A percentile compares a stretch with the other conserved stretches of the same genome.
These are phyloP conservation scores for Pinus taeda DNA, from an alignment of 75 land plant genomes.

Conservation along the genomic window DNA sequence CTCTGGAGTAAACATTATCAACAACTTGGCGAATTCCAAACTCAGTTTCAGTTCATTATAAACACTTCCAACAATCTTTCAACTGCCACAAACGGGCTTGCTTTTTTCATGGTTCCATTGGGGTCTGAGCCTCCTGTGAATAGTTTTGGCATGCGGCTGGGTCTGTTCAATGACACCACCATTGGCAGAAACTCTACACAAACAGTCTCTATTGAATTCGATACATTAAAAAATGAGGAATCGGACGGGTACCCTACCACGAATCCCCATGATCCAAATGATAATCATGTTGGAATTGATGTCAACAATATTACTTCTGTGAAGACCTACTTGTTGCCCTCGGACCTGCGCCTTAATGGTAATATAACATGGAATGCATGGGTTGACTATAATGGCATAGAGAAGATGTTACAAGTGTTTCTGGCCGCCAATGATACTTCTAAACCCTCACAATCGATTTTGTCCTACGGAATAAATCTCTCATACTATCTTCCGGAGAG, in stretches of 20 bases:
- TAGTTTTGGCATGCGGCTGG: slow-evolving; percentile 23
- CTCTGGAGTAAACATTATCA: background rate
- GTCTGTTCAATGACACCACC: slow-evolving; percentile 22
- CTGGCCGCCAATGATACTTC: background rate
- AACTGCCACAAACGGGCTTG: slow-evolving; percentile 30
- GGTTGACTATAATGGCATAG: slow-evolving; percentile 25
- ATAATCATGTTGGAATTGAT: slow-evolving; percentile 40
- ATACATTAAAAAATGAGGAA: slow-evolving; percentile 11
- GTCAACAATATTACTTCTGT: slow-evolving; percentile 30
- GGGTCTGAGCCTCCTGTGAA: slow-evolving; percentile 17
- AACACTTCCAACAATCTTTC: background rate
- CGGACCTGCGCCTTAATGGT: slow-evolving; percentile 12
- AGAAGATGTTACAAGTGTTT: background rate
- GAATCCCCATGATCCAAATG: slow-evolving; percentile 17
- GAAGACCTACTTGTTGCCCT: background rate
- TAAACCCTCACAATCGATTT: background rate
- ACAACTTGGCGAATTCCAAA: background rate
- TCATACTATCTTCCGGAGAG: slow-evolving; percentile 7
- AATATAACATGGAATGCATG: slow-evolving; percentile 14
- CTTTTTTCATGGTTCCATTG: slow-evolving; percentile 30
- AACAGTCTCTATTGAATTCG: slow-evolving; percentile 31
- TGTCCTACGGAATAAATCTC: slow-evolving; percentile 1
- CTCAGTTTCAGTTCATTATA: background rate
- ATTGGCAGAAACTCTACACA: background rate
- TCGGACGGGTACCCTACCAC: too few relatives aligned